Conservation (phyloP, 2,329 filamentous ascomycete genomes). For the Alternaria solani region DNA sequence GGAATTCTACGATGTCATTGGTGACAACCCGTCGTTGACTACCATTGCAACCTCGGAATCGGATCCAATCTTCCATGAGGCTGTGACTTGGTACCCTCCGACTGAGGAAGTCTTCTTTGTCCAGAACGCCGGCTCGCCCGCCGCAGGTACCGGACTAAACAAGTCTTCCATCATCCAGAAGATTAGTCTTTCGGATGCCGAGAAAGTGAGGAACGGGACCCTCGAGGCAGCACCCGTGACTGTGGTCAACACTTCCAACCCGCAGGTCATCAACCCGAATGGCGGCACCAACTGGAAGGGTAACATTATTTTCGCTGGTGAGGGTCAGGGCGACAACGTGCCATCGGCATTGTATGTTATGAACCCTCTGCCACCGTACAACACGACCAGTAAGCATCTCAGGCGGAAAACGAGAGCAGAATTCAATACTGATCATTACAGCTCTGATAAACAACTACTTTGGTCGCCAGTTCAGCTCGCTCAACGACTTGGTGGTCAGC, state of each 20-base stretch:
- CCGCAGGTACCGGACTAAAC: conserved; percentile 35
- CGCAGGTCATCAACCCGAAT: conserved; percentile 38
- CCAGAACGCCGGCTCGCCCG: conserved; percentile 34
- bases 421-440: conserved; percentile 12
- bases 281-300: conserved; percentile 34
- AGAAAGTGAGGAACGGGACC: conserved; percentile 33
- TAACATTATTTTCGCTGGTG: conserved; percentile 36
- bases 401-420: not conserved
- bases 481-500: conserved; percentile 53
- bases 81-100: conserved; percentile 34
- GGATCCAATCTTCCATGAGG: conserved; percentile 37
- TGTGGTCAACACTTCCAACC: conserved; percentile 32
- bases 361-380: conserved; percentile 35
- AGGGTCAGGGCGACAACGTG: conserved; percentile 31
- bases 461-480: conserved; percentile 54
- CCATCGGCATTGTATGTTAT: conserved; percentile 35
- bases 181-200: conserved; percentile 34
- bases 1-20: conserved; percentile 37
- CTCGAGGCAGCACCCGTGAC: conserved; percentile 30
- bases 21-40: conserved; percentile 31
- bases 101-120: conserved; percentile 38
- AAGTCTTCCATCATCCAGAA: conserved; percentile 39
- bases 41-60: conserved; percentile 32
- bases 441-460: conserved; percentile 55
- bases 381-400: conserved; percentile 30